Base-by-base conservation (phyloP, 805 yeast species). In the Teunomyces atbi region DNA sequence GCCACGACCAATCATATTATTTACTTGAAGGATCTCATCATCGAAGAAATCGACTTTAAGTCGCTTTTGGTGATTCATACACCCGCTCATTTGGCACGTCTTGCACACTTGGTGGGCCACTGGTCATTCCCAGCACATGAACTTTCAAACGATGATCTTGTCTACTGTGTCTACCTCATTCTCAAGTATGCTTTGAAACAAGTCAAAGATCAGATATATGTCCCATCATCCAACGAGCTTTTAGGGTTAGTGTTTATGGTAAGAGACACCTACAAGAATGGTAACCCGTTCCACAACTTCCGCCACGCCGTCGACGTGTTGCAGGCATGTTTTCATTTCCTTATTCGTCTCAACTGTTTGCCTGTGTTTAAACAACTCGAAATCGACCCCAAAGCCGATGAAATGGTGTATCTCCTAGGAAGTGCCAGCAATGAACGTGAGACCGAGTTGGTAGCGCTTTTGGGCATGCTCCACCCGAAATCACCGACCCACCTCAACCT, bases 221-320 rank as follows among this genome's bases (percentile, higher is more conserved):
- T 58, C 19, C 61, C 61, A 16, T 36, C 52, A 1, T 46, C 62
- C 12, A 79, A 80, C 58, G 71, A 74, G 48, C 67, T 89, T 21
- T 65, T 82, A 36, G 74, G 78, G 16, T 76, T 91, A 53, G 65
- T 89, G 18, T 78, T 84, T 53, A 77, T 82, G 54, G 74, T 88
- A 6, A 77, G 96, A 50, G 86, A 86, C 54, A 79, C 89, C 38
- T 94, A 94, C 65, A 83, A 86, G 58, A 80, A 82, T 55, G 88
- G 89, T 8, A 91, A 91, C 62, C 89, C 92, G 13, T 94, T 92
- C 72, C 99, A 94, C 70, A 91, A 92, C 66, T 94, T 91, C 61
- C 79, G 96, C 55, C 99, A 94, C 66, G 97, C 96, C 0, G 86
- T 89, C 13, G 99, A 94, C 67, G 99, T 94, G 6, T 69, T 91